A percentile compares a stretch with the other conserved stretches of the same genome.
phyloP scores from a whole-genome alignment of 2,329 filamentous ascomycete genomes.

The Aquanectria penicillioides region DNA sequence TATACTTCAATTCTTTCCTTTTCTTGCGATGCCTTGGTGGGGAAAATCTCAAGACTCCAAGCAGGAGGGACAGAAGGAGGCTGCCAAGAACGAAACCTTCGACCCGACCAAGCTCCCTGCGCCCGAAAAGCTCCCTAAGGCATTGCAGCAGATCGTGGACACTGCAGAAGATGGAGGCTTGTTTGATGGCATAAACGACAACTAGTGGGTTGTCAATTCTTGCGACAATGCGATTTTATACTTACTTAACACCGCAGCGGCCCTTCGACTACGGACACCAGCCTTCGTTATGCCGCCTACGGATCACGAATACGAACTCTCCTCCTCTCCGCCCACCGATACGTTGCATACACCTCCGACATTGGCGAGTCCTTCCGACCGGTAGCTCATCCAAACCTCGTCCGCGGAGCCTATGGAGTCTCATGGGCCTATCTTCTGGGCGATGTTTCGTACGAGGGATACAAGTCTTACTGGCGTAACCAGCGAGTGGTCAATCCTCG shows the following conservation, averaged over 20 bases:
- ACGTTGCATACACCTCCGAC: conserved; percentile 96
- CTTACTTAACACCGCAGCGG: conserved; percentile 40
- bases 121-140: conserved; percentile 61
- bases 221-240: conserved; percentile 23
- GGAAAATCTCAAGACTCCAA: conserved; percentile 50
- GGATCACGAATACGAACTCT: conserved; percentile 86
- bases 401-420: conserved; percentile 85
- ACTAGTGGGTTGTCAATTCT: conserved; percentile 69
- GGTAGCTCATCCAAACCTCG: conserved; percentile 84
- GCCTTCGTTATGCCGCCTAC: conserved; percentile 92
- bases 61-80: conserved; percentile 41
- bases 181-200: conserved; percentile 80
- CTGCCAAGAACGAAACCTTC: conserved; percentile 45
- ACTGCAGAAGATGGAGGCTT: conserved; percentile 74
- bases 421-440: conserved; percentile 94
- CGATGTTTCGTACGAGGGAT: conserved; percentile 92
- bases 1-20: neutral
- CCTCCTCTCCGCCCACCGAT: conserved; percentile 89
- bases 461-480: conserved; percentile 92
- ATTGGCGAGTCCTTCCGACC: conserved; percentile 97
- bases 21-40: conserved; percentile 54
- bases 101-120: conserved; percentile 59
- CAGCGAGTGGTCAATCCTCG: conserved; percentile 78
- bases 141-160: conserved; percentile 68
- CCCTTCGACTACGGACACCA: conserved; percentile 84